Conservation (phyloP, 2,329 filamentous ascomycete species). For the Ophiostoma himal-ulmi region DNA sequence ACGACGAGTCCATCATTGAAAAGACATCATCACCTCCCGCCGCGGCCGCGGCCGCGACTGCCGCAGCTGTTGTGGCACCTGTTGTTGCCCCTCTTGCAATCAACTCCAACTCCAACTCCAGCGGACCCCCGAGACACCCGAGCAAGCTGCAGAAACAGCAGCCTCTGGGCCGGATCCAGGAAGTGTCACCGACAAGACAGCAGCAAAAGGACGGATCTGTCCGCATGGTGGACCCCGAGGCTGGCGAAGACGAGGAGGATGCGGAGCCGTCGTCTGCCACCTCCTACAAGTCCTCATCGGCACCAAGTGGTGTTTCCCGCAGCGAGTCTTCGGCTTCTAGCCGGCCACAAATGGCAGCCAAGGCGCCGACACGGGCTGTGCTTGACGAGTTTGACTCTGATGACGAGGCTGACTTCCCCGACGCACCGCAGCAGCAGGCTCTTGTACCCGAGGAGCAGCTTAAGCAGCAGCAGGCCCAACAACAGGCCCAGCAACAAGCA, state of each 20-base stretch:
- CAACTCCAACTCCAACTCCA: conserved; percentile 28
- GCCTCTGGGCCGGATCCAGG: conserved; percentile 35
- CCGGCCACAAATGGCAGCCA: conserved; percentile 52
- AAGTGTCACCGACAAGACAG: conserved; percentile 41
- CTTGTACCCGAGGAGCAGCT: conserved; percentile 20
- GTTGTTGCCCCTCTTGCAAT: conserved; percentile 33
- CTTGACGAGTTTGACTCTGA: conserved; percentile 66
- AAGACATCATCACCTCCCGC: conserved; percentile 29
- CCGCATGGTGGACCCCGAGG: conserved; percentile 52
- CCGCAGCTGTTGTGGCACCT: conserved; percentile 27
- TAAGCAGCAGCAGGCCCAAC: conserved; percentile 36
- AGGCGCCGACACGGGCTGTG: conserved; percentile 57
- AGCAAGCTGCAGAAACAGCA: conserved; percentile 68
- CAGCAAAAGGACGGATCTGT: conserved; percentile 37
- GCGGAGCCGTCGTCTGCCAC: conserved; percentile 6
- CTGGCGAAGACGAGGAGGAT: conserved; percentile 37
- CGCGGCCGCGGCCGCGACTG: neutral
- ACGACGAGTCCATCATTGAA: conserved; percentile 44
- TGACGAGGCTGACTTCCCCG: conserved; percentile 33
- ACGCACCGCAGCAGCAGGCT: conserved; percentile 24
- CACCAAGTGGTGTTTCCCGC: conserved; percentile 9
- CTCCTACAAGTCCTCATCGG: neutral
- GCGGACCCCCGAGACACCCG: conserved; percentile 46
- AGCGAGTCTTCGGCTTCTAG: conserved; percentile 31
- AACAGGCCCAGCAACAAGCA: conserved; percentile 37